Conservation (phyloP, 179 eudicot genomes). For the Gypsophila paniculata region DNA sequence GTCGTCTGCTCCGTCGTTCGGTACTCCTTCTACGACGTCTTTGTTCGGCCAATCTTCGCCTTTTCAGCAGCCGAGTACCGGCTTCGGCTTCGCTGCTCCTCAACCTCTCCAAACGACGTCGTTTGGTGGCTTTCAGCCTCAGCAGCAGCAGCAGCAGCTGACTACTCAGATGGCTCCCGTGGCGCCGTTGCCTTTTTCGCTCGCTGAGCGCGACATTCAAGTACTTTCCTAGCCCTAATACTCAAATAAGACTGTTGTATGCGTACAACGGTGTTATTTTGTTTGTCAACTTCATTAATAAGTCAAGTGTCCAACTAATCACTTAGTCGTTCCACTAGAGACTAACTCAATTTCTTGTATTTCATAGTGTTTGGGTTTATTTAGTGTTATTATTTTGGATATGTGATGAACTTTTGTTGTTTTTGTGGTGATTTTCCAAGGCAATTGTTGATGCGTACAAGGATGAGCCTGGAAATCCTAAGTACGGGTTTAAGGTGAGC, state of each 20-base stretch:
- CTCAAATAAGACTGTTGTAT: too few species aligned
- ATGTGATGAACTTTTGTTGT: neutral
- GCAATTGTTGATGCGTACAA: conserved; percentile 87
- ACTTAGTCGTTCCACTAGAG: too few species aligned
- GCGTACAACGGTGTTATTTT: too few species aligned
- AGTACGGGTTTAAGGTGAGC: conserved; percentile 78
- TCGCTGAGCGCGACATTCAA: conserved; percentile 91
- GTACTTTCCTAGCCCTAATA: conserved; percentile 31
- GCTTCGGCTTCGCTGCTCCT: conserved; percentile 31
- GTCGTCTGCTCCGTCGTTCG: conserved; percentile 31
- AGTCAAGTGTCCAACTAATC: too few species aligned
- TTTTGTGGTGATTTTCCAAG: conserved; percentile 26
- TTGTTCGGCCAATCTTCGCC: conserved; percentile 26
- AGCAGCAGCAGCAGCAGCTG: conserved; percentile 59
- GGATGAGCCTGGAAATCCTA: conserved; percentile 77
- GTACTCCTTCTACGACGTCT: conserved; percentile 28
- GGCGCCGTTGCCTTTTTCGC: conserved; percentile 94
- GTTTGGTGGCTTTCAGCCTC: conserved; percentile 29
- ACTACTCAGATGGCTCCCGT: conserved; percentile 99
- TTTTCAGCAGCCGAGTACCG: conserved; percentile 33
- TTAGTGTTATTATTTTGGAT: neutral
- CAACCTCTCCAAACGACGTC: conserved; percentile 2
- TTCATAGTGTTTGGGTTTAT: neutral
- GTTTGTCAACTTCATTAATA: too few species aligned
- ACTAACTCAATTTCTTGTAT: too few species aligned